Percentiles rank a stretch among this genome's conserved stretches.
Conservation (phyloP, 2,329 filamentous ascomycete genomes). For the Bisporella sp. region DNA sequence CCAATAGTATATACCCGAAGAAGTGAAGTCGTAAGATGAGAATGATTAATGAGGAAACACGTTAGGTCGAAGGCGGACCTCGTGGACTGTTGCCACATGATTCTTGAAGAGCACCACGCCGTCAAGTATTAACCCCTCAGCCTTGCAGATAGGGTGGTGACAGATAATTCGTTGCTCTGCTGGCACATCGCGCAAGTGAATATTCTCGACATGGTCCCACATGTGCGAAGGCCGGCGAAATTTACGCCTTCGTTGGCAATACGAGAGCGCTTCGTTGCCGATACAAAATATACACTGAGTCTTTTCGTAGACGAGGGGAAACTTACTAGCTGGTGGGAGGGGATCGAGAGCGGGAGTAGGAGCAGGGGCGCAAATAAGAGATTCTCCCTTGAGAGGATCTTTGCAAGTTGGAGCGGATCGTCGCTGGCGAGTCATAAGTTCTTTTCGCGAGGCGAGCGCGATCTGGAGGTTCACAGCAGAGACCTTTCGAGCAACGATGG, state of each 20-base stretch:
- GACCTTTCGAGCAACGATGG: slow-evolving; percentile 11
- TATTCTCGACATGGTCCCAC: slow-evolving; percentile 12
- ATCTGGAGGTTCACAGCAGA: slow-evolving; percentile 15
- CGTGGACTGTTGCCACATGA: too few relatives aligned
- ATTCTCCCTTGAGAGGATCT: slow-evolving; percentile 7
- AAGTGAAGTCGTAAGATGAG: too few relatives aligned
- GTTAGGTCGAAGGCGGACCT: too few relatives aligned
- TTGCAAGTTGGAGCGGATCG: slow-evolving; percentile 4
- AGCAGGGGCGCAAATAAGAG: too few relatives aligned
- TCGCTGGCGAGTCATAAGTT: slow-evolving; percentile 9
- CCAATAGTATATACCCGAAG: too few relatives aligned
- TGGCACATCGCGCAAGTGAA: slow-evolving; percentile 8
- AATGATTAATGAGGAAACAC: too few relatives aligned
- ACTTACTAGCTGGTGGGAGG: slow-evolving; percentile 4
- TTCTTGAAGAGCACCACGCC: slow-evolving; percentile 15
- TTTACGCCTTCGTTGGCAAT: slow-evolving; percentile 9
- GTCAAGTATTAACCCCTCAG: slow-evolving; percentile 7
- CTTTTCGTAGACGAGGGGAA: slow-evolving; percentile 13
- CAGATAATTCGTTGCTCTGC: slow-evolving; percentile 5
- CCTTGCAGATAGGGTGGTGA: slow-evolving; percentile 8
- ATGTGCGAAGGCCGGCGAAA: slow-evolving; percentile 12
- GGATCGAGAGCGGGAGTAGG: too few relatives aligned
- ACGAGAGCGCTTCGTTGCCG: slow-evolving; percentile 8
- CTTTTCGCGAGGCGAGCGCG: slow-evolving; percentile 12
- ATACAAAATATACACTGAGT: slow-evolving; percentile 15